Conservation (phyloP, 2,329 filamentous ascomycete genomes). For the Escovopsis weberi region DNA sequence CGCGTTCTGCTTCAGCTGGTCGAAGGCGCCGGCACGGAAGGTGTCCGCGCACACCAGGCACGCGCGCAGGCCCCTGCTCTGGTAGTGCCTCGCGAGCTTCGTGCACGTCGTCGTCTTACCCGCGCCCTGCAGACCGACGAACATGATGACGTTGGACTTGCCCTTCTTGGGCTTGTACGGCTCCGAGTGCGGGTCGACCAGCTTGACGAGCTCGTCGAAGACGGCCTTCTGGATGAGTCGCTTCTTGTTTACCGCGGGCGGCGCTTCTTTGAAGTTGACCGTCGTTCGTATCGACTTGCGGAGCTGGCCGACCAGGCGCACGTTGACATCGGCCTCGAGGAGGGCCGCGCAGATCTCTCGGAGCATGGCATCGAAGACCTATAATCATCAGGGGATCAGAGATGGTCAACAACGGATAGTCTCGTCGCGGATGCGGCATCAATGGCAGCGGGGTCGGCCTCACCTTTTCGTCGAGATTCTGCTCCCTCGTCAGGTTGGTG, state of each 20-base stretch:
- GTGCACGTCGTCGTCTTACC: slow-evolving; percentile 98
- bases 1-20: slow-evolving; percentile 96
- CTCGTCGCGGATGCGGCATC: slow-evolving; percentile 1
- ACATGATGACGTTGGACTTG: slow-evolving; percentile 96
- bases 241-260: slow-evolving; percentile 92
- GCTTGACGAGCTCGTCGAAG: slow-evolving; percentile 88
- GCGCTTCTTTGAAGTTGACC: slow-evolving; percentile 91
- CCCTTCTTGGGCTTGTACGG: slow-evolving; percentile 96
- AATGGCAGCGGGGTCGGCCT: slow-evolving; percentile 8
- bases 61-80: slow-evolving; percentile 80
- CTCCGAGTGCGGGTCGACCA: slow-evolving; percentile 90
- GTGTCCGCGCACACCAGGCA: slow-evolving; percentile 96
- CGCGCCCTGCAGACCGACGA: slow-evolving; percentile 92
- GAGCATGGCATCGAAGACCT: slow-evolving; percentile 96
- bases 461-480: slow-evolving; percentile 93
- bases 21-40: slow-evolving; percentile 95
- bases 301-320: slow-evolving; percentile 78
- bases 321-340: slow-evolving; percentile 93
- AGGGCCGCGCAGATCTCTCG: slow-evolving; percentile 96
- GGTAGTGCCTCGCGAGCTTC: slow-evolving; percentile 89
- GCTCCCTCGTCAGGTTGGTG: slow-evolving; percentile 79
- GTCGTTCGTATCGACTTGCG: slow-evolving; percentile 82
- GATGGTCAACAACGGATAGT: neutral
- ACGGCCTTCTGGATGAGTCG: slow-evolving; percentile 95
- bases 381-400: neutral